phyloP scores from a whole-genome alignment of 2,329 filamentous ascomycete genomes.

The Epichloe hybrida region DNA sequence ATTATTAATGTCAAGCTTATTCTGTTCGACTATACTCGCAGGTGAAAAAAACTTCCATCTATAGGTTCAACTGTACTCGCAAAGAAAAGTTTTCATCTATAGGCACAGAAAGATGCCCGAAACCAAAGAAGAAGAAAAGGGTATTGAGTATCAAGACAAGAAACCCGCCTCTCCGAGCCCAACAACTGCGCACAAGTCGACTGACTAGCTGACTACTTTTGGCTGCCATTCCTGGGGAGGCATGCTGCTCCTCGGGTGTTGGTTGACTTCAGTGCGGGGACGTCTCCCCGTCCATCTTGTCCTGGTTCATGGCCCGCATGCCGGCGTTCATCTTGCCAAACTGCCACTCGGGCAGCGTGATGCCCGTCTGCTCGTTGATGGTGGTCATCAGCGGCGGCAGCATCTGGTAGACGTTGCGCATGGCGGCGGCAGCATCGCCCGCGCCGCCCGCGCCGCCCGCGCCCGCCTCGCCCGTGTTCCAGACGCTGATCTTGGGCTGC shows the following conservation, averaged over 20 bases:
- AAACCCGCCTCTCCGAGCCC: too few relatives aligned
- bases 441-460: constrained; percentile 24
- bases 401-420: constrained; percentile 74
- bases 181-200: too few relatives aligned
- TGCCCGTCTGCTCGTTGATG: constrained; percentile 81
- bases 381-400: constrained; percentile 72
- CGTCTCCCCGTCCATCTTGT: too few relatives aligned
- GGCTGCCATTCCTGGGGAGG: too few relatives aligned
- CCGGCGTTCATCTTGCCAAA: constrained; percentile 34
- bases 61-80: not conserved
- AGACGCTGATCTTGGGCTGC: constrained; percentile 80
- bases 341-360: constrained; percentile 66
- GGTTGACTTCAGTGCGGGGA: too few relatives aligned
- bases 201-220: too few relatives aligned
- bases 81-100: not conserved
- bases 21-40: not conserved
- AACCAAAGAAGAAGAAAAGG: not conserved
- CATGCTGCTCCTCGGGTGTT: too few relatives aligned
- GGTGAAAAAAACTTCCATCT: too few relatives aligned
- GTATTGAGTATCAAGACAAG: not conserved
- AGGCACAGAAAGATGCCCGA: too few relatives aligned
- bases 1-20: not conserved
- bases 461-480: constrained; percentile 65
- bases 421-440: constrained; percentile 56
- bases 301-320: constrained; percentile 17